Evolutionary conservation across 169 alveolate genomes (phyloP).

Genomic region (Eimeria tenella): DNA sequence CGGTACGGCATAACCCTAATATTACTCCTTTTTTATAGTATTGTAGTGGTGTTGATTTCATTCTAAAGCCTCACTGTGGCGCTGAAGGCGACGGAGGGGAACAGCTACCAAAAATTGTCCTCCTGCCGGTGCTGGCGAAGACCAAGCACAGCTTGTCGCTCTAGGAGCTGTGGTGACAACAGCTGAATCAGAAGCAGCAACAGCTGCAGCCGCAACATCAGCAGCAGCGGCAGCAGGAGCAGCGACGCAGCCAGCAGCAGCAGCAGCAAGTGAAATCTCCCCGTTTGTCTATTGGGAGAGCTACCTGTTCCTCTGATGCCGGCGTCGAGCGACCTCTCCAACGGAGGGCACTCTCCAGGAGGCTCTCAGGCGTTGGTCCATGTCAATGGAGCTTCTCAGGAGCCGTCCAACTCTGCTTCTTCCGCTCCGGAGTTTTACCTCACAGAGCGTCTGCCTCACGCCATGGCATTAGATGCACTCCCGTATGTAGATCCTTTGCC

Average conservation of each 20-base stretch:
- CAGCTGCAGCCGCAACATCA: constrained; percentile 31
- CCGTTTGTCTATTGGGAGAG: not conserved
- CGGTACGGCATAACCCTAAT: too few relatives aligned
- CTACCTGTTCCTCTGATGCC: not conserved
- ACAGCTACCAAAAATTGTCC: too few relatives aligned
- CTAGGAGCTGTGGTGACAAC: not conserved
- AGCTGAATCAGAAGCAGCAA: not conserved
- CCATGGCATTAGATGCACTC: constrained; percentile 27
- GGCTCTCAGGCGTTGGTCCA: not conserved
- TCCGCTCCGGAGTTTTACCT: not conserved
- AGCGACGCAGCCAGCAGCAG: not conserved
- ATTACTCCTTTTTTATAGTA: too few relatives aligned
- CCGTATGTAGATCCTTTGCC: constrained; percentile 60
- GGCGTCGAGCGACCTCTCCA: not conserved
- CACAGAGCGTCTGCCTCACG: constrained; percentile 43
- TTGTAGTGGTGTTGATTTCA: too few relatives aligned
- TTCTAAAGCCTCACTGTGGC: too few relatives aligned
- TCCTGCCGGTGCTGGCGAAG: too few relatives aligned
- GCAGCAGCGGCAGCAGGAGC: constrained; percentile 8
- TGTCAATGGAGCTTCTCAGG: not conserved
- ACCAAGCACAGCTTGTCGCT: not conserved
- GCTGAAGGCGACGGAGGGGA: too few relatives aligned
- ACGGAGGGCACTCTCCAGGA: constrained; percentile 35
- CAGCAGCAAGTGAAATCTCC: not conserved
- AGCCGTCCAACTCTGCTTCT: not conserved